Evolutionary conservation across 2,329 filamentous ascomycete genomes (phyloP), one percentile per base, ranked within the genome.

Genomic region (Calycina herbarum): DNA sequence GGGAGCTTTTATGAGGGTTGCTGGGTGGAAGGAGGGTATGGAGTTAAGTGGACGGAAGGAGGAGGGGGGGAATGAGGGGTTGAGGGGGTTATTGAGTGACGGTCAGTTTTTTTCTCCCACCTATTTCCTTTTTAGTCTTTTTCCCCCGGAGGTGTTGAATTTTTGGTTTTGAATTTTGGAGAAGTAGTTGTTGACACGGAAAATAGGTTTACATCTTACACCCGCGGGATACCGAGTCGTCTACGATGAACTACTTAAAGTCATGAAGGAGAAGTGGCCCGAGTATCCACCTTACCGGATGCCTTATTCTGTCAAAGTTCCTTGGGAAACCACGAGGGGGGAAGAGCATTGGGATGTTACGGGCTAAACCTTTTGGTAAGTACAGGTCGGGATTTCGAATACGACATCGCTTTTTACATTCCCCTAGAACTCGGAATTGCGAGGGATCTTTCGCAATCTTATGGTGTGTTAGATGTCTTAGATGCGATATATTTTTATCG

Each of bases 1-100:
- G 86, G 84, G 86, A 68, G 86, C 86, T 0, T 85, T 97, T 71
- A 92, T 96, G 88, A 82, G 85, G 64, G 82, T 85, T 83, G 93
- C 77, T 7, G 71, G 71, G 1, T 72, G 69, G 68, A 68, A 66
- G 27, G 60, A 57, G 24, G 66, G 67, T 10, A 62, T 8, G n/a
- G 48, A 66, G 33, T 54, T 54, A 10, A n/a, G n/a, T 27, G 51
- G 51, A 20, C 15, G 24, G 2, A 29, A 7, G 20, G 51, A 57
- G 7, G 51, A 27, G 7, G 51, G 51, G 2, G 29, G 29, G 20
- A 57, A 31, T 27, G 24, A 8, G n/a, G 51, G 51, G 24, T 57
- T 57, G 24, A 20, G 11, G 13, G n/a, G n/a, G 13, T 57, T 57
- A 15, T 20, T 57, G 5, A n/a, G 11, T 8, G 51, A 57, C 17